A percentile compares a stretch with the other conserved stretches of the same genome.
These are phyloP conservation scores for Myxozyma neotropica DNA, from an alignment of 805 yeast species.

Conservation along the genomic window DNA sequence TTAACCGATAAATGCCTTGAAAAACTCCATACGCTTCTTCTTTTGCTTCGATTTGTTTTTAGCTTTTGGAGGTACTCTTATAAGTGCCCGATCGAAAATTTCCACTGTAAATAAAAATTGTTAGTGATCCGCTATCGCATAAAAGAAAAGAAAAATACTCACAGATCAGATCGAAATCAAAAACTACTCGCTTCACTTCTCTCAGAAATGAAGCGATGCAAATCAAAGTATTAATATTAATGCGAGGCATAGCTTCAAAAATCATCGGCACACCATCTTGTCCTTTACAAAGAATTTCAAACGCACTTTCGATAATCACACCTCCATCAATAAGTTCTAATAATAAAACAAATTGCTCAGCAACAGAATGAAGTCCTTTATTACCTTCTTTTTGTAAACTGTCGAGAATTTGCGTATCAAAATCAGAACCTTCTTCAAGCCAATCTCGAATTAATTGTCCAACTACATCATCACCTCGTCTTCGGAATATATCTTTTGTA, in stretches of 20 bases:
- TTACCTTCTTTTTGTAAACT: constrained; percentile 36
- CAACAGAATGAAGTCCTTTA: constrained; percentile 50
- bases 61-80: constrained; percentile 41
- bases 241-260: constrained; percentile 47
- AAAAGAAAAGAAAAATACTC: too few species aligned
- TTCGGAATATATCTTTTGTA: constrained; percentile 30
- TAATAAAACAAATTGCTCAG: constrained; percentile 39
- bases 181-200: constrained; percentile 40
- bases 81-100: constrained; percentile 42
- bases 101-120: constrained; percentile 26
- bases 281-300: constrained; percentile 37
- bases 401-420: constrained; percentile 39
- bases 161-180: constrained; percentile 31
- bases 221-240: constrained; percentile 49
- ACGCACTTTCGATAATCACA: constrained; percentile 44
- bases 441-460: constrained; percentile 41
- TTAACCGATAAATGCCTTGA: constrained; percentile 38
- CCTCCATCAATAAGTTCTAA: constrained; percentile 48
- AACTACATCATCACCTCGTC: constrained; percentile 35
- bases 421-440: constrained; percentile 42
- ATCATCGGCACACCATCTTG: constrained; percentile 42
- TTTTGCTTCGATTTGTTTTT: constrained; percentile 41
- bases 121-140: too few species aligned
- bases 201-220: constrained; percentile 47
- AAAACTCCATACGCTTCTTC: constrained; percentile 42